Conservation (phyloP, 2,329 filamentous ascomycete species). For the Penicillium sp. region DNA sequence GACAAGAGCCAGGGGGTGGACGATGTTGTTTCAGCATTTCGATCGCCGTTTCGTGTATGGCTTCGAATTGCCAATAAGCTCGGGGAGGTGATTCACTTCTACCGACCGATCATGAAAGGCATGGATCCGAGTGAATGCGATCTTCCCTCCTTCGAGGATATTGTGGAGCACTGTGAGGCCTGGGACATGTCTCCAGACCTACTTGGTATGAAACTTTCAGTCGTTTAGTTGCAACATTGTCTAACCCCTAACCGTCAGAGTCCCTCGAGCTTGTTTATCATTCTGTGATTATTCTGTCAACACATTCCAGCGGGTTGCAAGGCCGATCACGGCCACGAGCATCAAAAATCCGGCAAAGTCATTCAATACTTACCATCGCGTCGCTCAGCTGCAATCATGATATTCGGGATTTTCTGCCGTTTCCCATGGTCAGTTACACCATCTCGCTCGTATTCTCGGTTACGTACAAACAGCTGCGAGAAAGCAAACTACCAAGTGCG, state of each 20-base stretch:
- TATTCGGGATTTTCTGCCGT: slow-evolving; percentile 2
- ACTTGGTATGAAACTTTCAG: background rate
- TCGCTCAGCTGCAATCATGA: slow-evolving; percentile 5
- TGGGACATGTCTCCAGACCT: background rate
- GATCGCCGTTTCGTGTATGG: slow-evolving; percentile 14
- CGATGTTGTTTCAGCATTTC: slow-evolving; percentile 11
- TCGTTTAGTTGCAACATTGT: background rate
- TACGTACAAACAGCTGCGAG: slow-evolving; percentile 16
- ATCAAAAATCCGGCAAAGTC: slow-evolving; percentile 7
- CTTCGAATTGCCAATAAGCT: slow-evolving; percentile 12
- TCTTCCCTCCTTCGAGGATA: slow-evolving; percentile 1
- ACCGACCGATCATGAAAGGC: slow-evolving; percentile 12
- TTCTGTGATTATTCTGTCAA: slow-evolving; percentile 14
- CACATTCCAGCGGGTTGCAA: slow-evolving; percentile 13
- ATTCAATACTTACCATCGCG: slow-evolving; percentile 2
- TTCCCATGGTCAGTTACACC: slow-evolving; percentile 18
- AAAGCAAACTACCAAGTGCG: slow-evolving; percentile 11
- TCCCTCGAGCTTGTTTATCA: slow-evolving; percentile 16
- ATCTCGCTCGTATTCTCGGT: slow-evolving; percentile 18
- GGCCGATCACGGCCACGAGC: slow-evolving; percentile 5
- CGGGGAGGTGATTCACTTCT: slow-evolving; percentile 8
- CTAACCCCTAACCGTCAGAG: background rate
- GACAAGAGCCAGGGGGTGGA: slow-evolving; percentile 15
- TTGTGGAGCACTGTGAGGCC: slow-evolving; percentile 2
- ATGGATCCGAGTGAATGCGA: slow-evolving; percentile 3